These are phyloP conservation scores for Pseudocercospora musae DNA, from an alignment of 2,329 filamentous ascomycete genomes.

Conservation along the genomic window DNA sequence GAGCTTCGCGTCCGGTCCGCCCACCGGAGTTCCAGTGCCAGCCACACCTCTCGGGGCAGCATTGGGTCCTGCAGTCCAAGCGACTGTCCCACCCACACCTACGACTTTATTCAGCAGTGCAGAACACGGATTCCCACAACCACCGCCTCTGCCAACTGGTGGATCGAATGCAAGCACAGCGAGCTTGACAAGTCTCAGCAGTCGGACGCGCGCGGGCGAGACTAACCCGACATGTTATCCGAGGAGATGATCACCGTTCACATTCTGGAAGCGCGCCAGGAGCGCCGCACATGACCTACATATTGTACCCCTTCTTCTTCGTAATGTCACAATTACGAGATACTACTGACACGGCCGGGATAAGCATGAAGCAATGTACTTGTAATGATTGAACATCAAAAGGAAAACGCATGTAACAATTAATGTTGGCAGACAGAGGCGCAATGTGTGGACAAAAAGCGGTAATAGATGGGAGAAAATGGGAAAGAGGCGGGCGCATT, in stretches of 20 bases:
- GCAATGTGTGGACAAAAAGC: neutral
- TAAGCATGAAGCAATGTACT: slow-evolving; percentile 2
- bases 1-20: slow-evolving; percentile 29
- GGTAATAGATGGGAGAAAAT: neutral
- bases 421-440: neutral
- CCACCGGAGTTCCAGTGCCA: slow-evolving; percentile 52
- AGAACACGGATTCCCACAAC: slow-evolving; percentile 20
- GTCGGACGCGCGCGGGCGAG: neutral
- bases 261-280: neutral
- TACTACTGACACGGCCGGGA: neutral
- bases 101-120: slow-evolving; percentile 15
- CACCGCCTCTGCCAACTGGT: neutral
- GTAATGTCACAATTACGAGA: neutral
- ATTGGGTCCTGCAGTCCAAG: slow-evolving; percentile 83
- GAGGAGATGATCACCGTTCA: neutral
- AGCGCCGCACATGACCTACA: neutral
- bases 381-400: neutral
- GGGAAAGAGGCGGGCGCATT: neutral
- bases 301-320: neutral
- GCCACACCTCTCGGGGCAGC: slow-evolving; percentile 89
- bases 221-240: neutral
- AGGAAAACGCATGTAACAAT: neutral
- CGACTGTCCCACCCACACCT: slow-evolving; percentile 51
- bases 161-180: slow-evolving; percentile 1
- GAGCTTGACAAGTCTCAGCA: neutral